Base-by-base conservation (phyloP, 257 asterid genomes). In the Solanum medicagineum region DNA sequence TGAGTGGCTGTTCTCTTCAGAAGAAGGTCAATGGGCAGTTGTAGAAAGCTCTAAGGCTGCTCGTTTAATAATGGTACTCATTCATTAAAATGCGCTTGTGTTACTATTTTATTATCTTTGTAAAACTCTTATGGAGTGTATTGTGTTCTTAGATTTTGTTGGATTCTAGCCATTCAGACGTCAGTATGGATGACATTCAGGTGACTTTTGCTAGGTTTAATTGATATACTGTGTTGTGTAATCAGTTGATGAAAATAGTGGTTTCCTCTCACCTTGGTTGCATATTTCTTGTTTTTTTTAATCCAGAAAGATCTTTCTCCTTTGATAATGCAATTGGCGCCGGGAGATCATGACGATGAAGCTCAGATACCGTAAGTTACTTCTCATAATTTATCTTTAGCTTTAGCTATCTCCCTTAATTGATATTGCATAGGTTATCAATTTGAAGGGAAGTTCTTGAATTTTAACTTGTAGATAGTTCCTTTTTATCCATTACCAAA, bases 1-100 rank as follows among this genome's bases (percentile, higher is more conserved):
- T 85, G 98, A 94, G 87, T 97, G 99, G 99, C 93, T 97, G 85
- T 95, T 90, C 88, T 89, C 98, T 65, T 90, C 98, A 81, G 96
- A 91, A 89, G 96, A 94, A 93, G 99, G 99, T 66, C 99, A 95
- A 88, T 91, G 98, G 97, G 81, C 91, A 80, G 90, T 97, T 85
- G 94, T 94, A 84, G 95, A 70, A 87, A 95, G 92, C 86, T 87
- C 98, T 29, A 94, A 93, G 89, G 92, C 95, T 89, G 95, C 98
- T 87, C 97, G 99, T 82, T 89, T 95, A 47, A 85, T 93, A 71
- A 90, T 97, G 94, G 99, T 95, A 95, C 81, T 54, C 54, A n/a
- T 84, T 85, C 77, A 11, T 10, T 26, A 51, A 77, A 82, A 66
- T 22, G 15, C 11, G 4, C 6, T 2, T 59, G 24, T 40, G 81